Base-by-base conservation (phyloP, 352 stramenopile genomes). In the Elongisporangium senticosum region DNA sequence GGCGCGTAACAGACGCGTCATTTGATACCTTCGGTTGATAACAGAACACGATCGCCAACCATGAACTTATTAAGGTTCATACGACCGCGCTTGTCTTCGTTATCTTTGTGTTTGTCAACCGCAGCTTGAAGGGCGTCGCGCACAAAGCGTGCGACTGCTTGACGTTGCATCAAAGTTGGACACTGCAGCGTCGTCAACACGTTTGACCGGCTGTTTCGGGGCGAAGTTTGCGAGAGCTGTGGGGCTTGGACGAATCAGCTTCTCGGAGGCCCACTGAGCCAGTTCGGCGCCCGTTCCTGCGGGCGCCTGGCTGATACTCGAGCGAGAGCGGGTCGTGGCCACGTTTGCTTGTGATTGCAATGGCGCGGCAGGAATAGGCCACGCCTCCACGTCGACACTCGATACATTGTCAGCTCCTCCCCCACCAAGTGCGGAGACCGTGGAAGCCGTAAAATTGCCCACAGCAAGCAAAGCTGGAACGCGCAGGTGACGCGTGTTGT, bases 31-130 rank as follows among this genome's bases (percentile, higher is more conserved):
- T 50, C 33, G 0, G 39, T 59, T 7, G 58, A 66, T 15, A 72
- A 8, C 10, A 72, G 20, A 0, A 72, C 62, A 17, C 39, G 53
- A 17, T 67, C 49, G 2, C 59, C 59, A 6, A 59, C 19, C 4
- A 7, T n/a, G 20, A 63, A 68, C 13, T n/a, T 23, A 53, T 8
- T 19, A 11, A 17, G 6, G 40, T 63, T 69, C 26, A 49, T 55
- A 4, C 59, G 47, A 17, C 47, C 58, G 5, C 52, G 51, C 13
- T 49, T 13, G 53, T 75, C 65, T 0, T 56, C 55, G 23, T 66
- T 21, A 11, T 63, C 53, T 51, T 77, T 74, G 14, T 77, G 62
- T 48, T 39, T 40, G 26, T 72, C 61, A 10, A 63, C 61, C 0
- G 68, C 58, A 10, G 28, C 23, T 13, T 57, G 52, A 7, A 72